Conservation (phyloP, 1,139 yeast species). For the Diutina rugosa region DNA sequence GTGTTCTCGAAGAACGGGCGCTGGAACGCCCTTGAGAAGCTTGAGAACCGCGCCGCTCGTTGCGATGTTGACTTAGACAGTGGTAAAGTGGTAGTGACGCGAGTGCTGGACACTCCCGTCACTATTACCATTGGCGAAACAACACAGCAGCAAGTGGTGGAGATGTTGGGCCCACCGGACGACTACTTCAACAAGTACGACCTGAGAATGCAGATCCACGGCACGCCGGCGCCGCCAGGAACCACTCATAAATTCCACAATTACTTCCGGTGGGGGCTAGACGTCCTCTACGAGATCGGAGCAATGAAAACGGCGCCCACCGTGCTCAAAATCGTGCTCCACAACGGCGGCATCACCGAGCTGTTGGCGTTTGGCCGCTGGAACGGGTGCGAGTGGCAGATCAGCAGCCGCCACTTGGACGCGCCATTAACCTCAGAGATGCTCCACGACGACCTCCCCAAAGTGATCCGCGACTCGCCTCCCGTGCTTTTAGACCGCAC, state of each 20-base stretch:
- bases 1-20: constrained; percentile 12
- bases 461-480: constrained; percentile 5
- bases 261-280: constrained; percentile 41
- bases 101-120: neutral
- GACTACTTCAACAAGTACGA: constrained; percentile 38
- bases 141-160: constrained; percentile 35
- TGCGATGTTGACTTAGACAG: neutral
- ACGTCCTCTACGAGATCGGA: constrained; percentile 34
- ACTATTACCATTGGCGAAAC: constrained; percentile 22
- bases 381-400: constrained; percentile 31
- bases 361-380: constrained; percentile 37
- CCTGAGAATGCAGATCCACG: constrained; percentile 29
- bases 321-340: constrained; percentile 31
- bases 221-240: constrained; percentile 8
- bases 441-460: constrained; percentile 18
- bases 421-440: constrained; percentile 9
- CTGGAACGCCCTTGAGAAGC: neutral
- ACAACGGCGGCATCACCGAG: constrained; percentile 37
- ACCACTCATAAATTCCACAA: constrained; percentile 35
- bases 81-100: neutral
- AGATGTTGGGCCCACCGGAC: constrained; percentile 43
- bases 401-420: constrained; percentile 5
- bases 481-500: constrained; percentile 37
- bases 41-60: neutral
- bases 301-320: constrained; percentile 12